Evolutionary conservation across 2,329 filamentous ascomycete genomes (phyloP), one percentile per base, ranked within the genome.

Genomic region (Pyrenochaeta sp.): DNA sequence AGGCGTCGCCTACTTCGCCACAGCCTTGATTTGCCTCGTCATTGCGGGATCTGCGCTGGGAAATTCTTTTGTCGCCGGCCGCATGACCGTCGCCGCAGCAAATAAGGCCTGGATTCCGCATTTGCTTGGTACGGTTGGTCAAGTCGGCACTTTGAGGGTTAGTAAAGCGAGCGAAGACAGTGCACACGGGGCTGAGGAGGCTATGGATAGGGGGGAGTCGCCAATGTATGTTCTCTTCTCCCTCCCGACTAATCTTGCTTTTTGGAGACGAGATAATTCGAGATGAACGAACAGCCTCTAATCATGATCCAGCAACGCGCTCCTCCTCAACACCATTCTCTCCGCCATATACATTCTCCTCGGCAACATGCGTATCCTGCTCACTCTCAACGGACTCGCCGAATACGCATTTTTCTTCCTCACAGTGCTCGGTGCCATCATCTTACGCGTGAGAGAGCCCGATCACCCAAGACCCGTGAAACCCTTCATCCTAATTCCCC

Each of bases 391-490:
- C 19, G 68, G 68, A 1, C 56, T 71, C 6, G 66, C 62, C 1
- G 68, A 71, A 34, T 86, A 83, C 52, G 78, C 81, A 0, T 86
- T 86, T 68, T 86, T 86, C 73, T 85, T 86, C 63, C 71, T 86
- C 8, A 82, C 83, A 0, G 82, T 86, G 0, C 59, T 85, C 0
- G 84, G 83, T 0, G 81, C 80, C 1, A 74, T 86, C 5, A 69
- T 85, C 6, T 62, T 86, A 31, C 76, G 84, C 2, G 77, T 76
- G 46, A 75, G 78, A 0, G 81, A 86, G 60, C 83, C 83, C 0
- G 65, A 65, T 0, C 67, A 86, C 3, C 53, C 71, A 0, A 68
- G 83, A 1, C 83, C 83, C 0, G 85, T 86, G 49, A 82, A 81
- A 64, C 79, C 83, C 0, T 69, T 75, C n/a, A 63, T 85, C 0